Base-by-base conservation (phyloP, 768 basidiomycete genomes). In the Suillus plorans region DNA sequence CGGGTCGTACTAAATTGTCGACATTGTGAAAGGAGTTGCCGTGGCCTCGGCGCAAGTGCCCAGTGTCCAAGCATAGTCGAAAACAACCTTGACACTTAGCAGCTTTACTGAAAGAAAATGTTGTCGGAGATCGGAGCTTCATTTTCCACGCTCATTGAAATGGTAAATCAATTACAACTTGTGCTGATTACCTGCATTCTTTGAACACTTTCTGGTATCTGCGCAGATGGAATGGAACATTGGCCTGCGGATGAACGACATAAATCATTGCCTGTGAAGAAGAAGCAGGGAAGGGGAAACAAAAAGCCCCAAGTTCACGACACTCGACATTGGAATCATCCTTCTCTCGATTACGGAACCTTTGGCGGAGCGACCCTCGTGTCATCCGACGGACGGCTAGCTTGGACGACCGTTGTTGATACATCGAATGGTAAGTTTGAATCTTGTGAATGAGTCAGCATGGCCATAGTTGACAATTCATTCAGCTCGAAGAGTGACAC, bases 151-250 rank as follows among this genome's bases (percentile, higher is more conserved):
- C 36, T 66, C 52, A 39, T n/a, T 31, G 37, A 37, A 37, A 37
- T 31, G 31, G 1, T 31, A 31, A 31, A 31, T 31, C 39, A 12
- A 4, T 45, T n/a, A 5, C n/a, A 13, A 47, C 47, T 47, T n/a
- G 34, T 36, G 22, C 14, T 22, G 44, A 34, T 53, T 61, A 31
- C 4, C 22, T 59, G 3, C 20, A 42, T 37, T 25, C 36, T 31
- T 39, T 6, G 8, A 12, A 50, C 63, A 25, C 50, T 37, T 45
- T 42, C 42, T 18, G 50, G 28, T 63, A 64, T 63, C 50, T 59
- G 56, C 55, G 77, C 79, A 77, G 81, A 87, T 90, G 88, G 87
- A 86, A 91, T 92, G 90, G 87, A 88, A 75, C 81, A 80, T 75
- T 91, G 90, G 89, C 89, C 89, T 45, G 76, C 80, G 72, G 81